These are phyloP conservation scores for Termitomyces sp. DNA, from an alignment of 768 basidiomycete genomes.

Conservation along the genomic window DNA sequence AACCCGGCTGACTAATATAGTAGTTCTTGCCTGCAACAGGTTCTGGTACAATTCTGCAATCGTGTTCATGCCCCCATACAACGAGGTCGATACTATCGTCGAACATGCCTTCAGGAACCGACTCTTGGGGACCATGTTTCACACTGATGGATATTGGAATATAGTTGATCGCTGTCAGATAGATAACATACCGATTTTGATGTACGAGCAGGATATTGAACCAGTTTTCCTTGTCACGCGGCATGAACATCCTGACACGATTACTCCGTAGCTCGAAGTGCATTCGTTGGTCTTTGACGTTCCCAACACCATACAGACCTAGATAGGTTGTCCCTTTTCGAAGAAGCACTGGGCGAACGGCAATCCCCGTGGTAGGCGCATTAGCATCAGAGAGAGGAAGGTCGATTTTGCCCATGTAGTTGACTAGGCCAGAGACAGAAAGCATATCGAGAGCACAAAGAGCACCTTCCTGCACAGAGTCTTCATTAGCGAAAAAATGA, in stretches of 20 bases:
- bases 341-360: constrained; percentile 86
- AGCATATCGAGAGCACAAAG: constrained; percentile 93
- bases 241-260: constrained; percentile 95
- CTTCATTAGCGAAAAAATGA: background rate
- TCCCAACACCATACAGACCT: constrained; percentile 95
- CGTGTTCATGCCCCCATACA: constrained; percentile 99
- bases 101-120: constrained; percentile 95
- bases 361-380: constrained; percentile 69
- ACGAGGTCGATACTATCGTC: constrained; percentile 93
- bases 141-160: constrained; percentile 49
- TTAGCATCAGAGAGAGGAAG: constrained; percentile 71
- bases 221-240: constrained; percentile 86
- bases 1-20: constrained; percentile 92
- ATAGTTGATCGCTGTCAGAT: background rate
- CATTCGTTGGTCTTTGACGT: constrained; percentile 95
- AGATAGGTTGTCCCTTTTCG: constrained; percentile 83
- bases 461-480: constrained; percentile 83
- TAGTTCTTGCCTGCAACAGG: constrained; percentile 90
- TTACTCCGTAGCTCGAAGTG: constrained; percentile 94
- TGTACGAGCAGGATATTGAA: constrained; percentile 93
- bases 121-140: constrained; percentile 91
- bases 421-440: constrained; percentile 89
- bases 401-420: constrained; percentile 98
- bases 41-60: constrained; percentile 90
- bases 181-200: constrained; percentile 79